Percentiles rank a stretch among this genome's conserved stretches.
Evolutionary conservation across 345 rosid genomes (phyloP).

Genomic region (Lumnitzera racemosa): DNA sequence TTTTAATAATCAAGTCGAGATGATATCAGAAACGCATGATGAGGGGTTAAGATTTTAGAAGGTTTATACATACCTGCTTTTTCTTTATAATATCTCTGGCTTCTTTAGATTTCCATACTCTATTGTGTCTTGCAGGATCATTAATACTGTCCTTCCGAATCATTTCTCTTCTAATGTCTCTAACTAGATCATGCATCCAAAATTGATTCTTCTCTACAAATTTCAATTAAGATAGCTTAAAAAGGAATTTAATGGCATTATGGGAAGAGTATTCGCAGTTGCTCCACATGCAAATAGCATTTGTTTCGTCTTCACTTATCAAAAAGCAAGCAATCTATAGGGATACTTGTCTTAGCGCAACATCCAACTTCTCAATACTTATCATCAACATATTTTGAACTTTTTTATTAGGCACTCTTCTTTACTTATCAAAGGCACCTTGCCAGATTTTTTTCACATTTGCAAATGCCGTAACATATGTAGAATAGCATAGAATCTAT

Average conservation of each 20-base stretch:
- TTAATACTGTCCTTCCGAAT: background rate
- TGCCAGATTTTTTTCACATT: background rate
- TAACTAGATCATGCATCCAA: constrained; percentile 5
- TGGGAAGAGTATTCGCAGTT: too few species aligned
- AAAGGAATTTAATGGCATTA: too few species aligned
- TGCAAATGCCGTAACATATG: background rate
- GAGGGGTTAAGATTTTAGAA: too few species aligned
- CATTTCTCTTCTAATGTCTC: constrained; percentile 5
- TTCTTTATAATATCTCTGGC: background rate
- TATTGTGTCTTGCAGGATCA: constrained; percentile 3
- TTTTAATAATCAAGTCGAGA: too few species aligned
- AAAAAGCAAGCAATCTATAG: background rate
- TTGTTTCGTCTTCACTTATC: background rate
- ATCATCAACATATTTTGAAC: background rate
- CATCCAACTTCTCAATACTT: background rate
- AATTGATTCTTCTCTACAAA: background rate
- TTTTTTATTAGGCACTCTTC: background rate
- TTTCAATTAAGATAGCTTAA: background rate
- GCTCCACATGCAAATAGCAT: background rate
- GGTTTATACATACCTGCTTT: background rate
- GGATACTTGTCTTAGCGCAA: background rate
- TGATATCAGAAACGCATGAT: too few species aligned
- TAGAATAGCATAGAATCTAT: background rate
- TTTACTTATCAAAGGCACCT: background rate
- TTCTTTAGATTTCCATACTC: background rate